Base-by-base conservation (phyloP, 768 basidiomycete genomes). In the Lyophyllum shimeji region DNA sequence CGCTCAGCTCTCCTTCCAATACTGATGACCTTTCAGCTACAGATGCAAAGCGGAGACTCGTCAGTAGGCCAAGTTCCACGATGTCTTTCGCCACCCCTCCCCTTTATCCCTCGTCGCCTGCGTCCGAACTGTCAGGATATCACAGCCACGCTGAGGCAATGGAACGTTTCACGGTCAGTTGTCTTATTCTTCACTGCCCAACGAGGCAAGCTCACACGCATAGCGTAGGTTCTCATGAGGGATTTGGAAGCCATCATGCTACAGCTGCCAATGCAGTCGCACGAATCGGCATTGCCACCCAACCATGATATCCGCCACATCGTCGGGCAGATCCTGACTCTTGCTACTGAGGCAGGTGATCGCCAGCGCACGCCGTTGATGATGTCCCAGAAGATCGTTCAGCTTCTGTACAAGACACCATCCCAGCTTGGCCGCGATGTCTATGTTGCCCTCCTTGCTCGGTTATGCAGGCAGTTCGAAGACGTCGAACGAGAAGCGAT, bases 331-430 rank as follows among this genome's bases (percentile, higher is more conserved):
- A 86, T 98, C 47, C 78, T 95, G 13, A 78, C 82, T 59, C 80
- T 95, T 50, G 90, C 93, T n/a, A 84, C 82, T 4, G 87, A 90
- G 60, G 87, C 92, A 1, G 72, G 77, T 17, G 90, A 94, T 53
- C 85, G 85, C 59, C 87, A 92, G 54, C 88, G 90, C 50, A 96
- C 94, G 2, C 92, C 95, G 0, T 76, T 98, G 55, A 80, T 86
- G 63, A 95, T 97, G 77, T 95, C 96, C 0, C 96, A 99, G 72
- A 96, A 97, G 74, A 90, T 96, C 53, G 96, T 98, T 3, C 95
- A 97, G 68, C 78, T 95, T 31, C 72, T 99, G 55, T 99, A 95
- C 78, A 95, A 95, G 76, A 91, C 91, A 1, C 79, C 82, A 3
- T 85, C 85, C 2, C 86, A 90, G 61, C 80, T 99, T 53, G 94